Base-by-base conservation (phyloP, 83 land plant genomes). In the Diphasiastrum complanatum region DNA sequence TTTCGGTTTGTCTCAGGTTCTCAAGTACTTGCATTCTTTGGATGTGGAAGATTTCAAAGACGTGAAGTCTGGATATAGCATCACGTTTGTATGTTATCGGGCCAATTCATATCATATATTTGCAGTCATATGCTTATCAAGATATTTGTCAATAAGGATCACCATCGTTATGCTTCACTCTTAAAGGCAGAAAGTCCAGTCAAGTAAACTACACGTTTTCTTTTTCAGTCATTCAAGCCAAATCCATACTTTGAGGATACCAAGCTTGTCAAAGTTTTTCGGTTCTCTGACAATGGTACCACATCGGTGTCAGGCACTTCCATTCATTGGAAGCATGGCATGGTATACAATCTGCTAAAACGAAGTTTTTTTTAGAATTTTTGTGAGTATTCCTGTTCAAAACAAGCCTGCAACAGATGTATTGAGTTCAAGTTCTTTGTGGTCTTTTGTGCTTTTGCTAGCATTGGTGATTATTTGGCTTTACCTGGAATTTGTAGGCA, bases 31-130 rank as follows among this genome's bases (percentile, higher is more conserved):
- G 20, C 32, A 65, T 41, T 57, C 68, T 38, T 3, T 65, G 27
- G 65, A 65, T 57, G 68, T 65, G 11, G 68, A 65, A 52, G 67
- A 65, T 24, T 65, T 65, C 43, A 43, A 61, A 5, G 67, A 65
- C 68, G 65, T 65, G 18, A 65, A 65, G 12, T 65, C 68, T 2
- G 66, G 68, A 27, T 65, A 65, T 11, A 52, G 37, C 14, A 65
- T 65, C 16, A 57, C 33, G 25, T 65, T 65, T 56, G 66, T 65
- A 41, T 58, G 68, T 55, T 20, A 23, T 36, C 23, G 19, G 27
- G 33, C n/a, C 28, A 19, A 34, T 16, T 33, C 33, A 55, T 6
- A 22, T 11, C 31, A 32, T 36, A 54, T 33, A 10, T 55, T 4
- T 18, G 60, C 12, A n/a, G 18, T 12, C 19, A 33, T 33, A 16